phyloP scores from a whole-genome alignment of 129 eudicot genomes.

The Ambrosia artemisiifolia region DNA sequence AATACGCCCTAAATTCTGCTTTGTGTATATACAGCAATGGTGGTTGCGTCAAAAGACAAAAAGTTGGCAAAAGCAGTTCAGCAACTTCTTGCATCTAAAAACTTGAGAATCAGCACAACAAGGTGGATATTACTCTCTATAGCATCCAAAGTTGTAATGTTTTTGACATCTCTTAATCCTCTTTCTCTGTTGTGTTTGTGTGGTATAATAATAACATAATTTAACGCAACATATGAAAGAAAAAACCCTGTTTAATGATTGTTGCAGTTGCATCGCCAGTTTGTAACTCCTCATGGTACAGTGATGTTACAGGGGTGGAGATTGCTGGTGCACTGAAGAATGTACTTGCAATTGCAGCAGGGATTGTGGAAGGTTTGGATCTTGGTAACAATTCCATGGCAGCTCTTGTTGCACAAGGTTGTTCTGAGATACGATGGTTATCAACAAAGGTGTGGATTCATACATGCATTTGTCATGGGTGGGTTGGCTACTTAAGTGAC shows the following conservation, averaged over 20 bases:
- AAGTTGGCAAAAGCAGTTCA: slow-evolving; percentile 82
- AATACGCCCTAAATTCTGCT: neutral
- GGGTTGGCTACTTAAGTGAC: neutral
- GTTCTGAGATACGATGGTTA: slow-evolving; percentile 95
- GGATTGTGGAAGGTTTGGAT: slow-evolving; percentile 92
- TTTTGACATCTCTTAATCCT: neutral
- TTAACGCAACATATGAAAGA: slow-evolving; percentile 7
- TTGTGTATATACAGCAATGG: slow-evolving; percentile 66
- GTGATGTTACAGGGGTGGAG: slow-evolving; percentile 99
- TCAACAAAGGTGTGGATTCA: slow-evolving; percentile 68
- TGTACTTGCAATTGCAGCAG: slow-evolving; percentile 97
- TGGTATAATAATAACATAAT: neutral
- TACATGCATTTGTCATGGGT: neutral
- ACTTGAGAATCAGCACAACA: slow-evolving; percentile 81
- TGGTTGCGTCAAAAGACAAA: slow-evolving; percentile 93
- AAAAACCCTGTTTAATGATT: neutral
- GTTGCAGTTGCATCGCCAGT: slow-evolving; percentile 18
- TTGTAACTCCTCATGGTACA: slow-evolving; percentile 67
- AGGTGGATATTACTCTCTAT: slow-evolving; percentile 42
- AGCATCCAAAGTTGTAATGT: neutral
- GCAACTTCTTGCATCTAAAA: slow-evolving; percentile 90
- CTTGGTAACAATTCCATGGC: slow-evolving; percentile 99
- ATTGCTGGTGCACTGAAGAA: slow-evolving; percentile 97
- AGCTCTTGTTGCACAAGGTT: slow-evolving; percentile 96
- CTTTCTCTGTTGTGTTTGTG: neutral